Evolutionary conservation across 768 basidiomycete genomes (phyloP).

Genomic region (Botryobasidium botryosum): DNA sequence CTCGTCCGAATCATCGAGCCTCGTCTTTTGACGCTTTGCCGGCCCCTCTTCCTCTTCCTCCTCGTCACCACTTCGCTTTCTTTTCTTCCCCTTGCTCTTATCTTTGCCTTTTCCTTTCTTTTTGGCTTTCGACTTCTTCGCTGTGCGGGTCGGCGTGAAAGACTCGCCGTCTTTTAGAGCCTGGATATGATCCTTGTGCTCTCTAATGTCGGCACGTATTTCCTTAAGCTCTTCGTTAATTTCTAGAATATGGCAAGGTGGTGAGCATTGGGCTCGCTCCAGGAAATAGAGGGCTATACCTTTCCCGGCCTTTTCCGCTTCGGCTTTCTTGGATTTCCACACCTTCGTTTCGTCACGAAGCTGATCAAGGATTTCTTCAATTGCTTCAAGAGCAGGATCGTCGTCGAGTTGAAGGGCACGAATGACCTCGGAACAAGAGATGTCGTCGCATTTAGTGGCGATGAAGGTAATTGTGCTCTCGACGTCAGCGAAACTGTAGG

Average conservation of each 20-base stretch:
- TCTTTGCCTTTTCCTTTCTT: slow-evolving; percentile 11
- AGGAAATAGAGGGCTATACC: slow-evolving; percentile 19
- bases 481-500: too few species aligned
- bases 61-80: slow-evolving; percentile 29
- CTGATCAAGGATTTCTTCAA: slow-evolving; percentile 30
- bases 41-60: too few species aligned
- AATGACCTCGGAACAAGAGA: slow-evolving; percentile 14
- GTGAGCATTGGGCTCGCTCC: slow-evolving; percentile 16
- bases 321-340: slow-evolving; percentile 27
- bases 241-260: background rate
- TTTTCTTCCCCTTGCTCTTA: slow-evolving; percentile 25
- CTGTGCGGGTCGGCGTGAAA: slow-evolving; percentile 29
- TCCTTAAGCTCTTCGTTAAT: slow-evolving; percentile 26
- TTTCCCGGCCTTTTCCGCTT: slow-evolving; percentile 26
- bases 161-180: slow-evolving; percentile 30
- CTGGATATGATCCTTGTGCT: slow-evolving; percentile 23
- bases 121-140: slow-evolving; percentile 15
- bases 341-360: slow-evolving; percentile 23
- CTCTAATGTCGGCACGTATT: slow-evolving; percentile 20
- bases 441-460: slow-evolving; percentile 47
- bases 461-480: slow-evolving; percentile 44
- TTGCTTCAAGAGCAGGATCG: slow-evolving; percentile 33
- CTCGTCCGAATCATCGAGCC: background rate
- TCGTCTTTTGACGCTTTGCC: slow-evolving; percentile 27
- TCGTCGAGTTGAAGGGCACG: slow-evolving; percentile 31